Percentiles rank a stretch among this genome's conserved stretches.
phyloP scores from a whole-genome alignment of 257 asterid genomes.

The Solanum medicagineum region DNA sequence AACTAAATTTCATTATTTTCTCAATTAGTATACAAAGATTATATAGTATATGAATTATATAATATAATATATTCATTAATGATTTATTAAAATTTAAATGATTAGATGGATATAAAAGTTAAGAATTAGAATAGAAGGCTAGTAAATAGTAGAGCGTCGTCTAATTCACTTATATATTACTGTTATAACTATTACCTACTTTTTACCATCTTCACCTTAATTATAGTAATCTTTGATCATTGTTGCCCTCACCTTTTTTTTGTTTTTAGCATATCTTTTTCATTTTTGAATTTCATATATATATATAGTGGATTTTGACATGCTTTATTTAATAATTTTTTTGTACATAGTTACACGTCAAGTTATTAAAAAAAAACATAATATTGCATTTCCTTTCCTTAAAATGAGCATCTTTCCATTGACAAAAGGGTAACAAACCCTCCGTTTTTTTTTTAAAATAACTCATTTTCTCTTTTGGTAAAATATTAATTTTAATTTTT shows the following conservation, averaged over 20 bases:
- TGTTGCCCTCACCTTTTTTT: no score
- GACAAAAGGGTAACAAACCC: no score
- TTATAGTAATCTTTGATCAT: not conserved
- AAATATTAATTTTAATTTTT: no score
- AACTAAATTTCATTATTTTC: not conserved
- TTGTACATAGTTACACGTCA: no score
- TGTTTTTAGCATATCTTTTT: no score
- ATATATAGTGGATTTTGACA: not conserved
- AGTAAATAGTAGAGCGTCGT: rapidly evolving
- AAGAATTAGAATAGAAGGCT: not conserved
- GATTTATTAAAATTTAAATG: not conserved
- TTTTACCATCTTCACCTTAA: not conserved
- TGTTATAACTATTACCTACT: not conserved
- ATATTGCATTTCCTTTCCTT: no score
- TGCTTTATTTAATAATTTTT: not conserved
- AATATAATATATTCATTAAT: not conserved
- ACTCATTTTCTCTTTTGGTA: no score
- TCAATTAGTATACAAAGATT: no score
- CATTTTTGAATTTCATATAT: not conserved
- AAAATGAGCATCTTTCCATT: not conserved
- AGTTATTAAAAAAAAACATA: no score
- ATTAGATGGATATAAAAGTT: not conserved
- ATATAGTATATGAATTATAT: not conserved
- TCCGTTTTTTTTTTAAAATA: no score
- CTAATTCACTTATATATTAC: not conserved